Evolutionary conservation across 306 rosid genomes (phyloP).

Genomic region (Rubus parviflorus): DNA sequence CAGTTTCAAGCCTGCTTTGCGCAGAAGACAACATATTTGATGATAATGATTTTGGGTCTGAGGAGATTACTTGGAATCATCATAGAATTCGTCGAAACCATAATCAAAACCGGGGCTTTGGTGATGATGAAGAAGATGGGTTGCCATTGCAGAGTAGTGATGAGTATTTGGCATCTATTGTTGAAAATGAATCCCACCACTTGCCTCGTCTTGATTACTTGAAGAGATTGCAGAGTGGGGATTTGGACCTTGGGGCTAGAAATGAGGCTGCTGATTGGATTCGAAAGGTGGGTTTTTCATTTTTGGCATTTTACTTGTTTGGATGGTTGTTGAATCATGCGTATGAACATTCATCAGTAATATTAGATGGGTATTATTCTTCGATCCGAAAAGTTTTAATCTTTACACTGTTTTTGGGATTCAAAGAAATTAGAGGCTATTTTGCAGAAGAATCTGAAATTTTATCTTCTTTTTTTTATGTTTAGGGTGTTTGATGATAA

Average conservation of each 20-base stretch:
- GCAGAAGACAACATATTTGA: slow-evolving; percentile 69
- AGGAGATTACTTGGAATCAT: slow-evolving; percentile 34
- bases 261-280: slow-evolving; percentile 85
- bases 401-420: neutral
- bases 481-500: neutral
- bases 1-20: slow-evolving; percentile 76
- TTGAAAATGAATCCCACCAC: slow-evolving; percentile 63
- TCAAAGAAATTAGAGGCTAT: neutral
- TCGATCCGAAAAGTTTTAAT: neutral
- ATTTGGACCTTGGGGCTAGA: slow-evolving; percentile 69
- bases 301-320: neutral
- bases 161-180: slow-evolving; percentile 61
- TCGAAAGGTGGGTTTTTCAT: slow-evolving; percentile 55
- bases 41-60: slow-evolving; percentile 44
- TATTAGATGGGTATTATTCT: neutral
- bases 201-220: slow-evolving; percentile 58
- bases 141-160: slow-evolving; percentile 71
- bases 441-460: neutral
- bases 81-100: slow-evolving; percentile 34
- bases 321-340: neutral
- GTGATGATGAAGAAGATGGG: slow-evolving; percentile 37
- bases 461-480: neutral
- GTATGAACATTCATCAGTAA: neutral
- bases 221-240: slow-evolving; percentile 55
- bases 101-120: slow-evolving; percentile 23